Conservation (phyloP, 805 yeast species). For the Nakazawaea sp. region DNA sequence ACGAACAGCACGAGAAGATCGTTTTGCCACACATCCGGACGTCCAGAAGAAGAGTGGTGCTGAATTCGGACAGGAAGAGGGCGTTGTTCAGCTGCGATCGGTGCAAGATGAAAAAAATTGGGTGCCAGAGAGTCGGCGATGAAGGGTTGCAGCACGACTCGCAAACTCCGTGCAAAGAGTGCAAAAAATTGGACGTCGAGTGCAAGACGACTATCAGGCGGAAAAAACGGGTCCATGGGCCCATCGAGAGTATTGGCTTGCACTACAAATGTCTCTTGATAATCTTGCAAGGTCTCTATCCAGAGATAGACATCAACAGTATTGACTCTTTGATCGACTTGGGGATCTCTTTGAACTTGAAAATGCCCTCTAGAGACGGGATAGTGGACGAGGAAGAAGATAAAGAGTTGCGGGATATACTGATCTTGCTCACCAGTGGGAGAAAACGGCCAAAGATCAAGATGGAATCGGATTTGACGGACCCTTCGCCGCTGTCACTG, state of each 20-base stretch:
- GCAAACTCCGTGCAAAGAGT: constrained; percentile 12
- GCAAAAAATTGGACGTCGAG: constrained; percentile 11
- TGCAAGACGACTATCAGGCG: constrained; percentile 16
- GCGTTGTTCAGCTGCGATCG: constrained; percentile 17
- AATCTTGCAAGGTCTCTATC: constrained; percentile 13
- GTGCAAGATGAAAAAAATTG: constrained; percentile 7
- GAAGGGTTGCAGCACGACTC: constrained; percentile 7
- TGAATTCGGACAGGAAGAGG: constrained; percentile 12
- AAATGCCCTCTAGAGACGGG: constrained; percentile 15
- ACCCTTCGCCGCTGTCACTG: neutral
- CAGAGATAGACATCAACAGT: constrained; percentile 15
- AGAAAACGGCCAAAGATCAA: constrained; percentile 5
- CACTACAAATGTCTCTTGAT: constrained; percentile 16
- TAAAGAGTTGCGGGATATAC: constrained; percentile 11
- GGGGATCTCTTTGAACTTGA: constrained; percentile 11
- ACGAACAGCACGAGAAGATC: constrained; percentile 1
- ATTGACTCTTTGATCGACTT: constrained; percentile 15
- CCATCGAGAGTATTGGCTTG: constrained; percentile 16
- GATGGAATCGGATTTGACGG: neutral
- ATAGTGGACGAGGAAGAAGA: constrained; percentile 10
- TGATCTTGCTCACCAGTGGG: constrained; percentile 11
- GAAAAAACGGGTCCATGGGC: constrained; percentile 14
- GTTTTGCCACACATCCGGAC: constrained; percentile 9
- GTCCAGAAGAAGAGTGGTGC: constrained; percentile 9
- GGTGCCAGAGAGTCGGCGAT: constrained; percentile 12